phyloP scores from a whole-genome alignment of 1,284 basidiomycete species.

The Irpex rosettiformis region DNA sequence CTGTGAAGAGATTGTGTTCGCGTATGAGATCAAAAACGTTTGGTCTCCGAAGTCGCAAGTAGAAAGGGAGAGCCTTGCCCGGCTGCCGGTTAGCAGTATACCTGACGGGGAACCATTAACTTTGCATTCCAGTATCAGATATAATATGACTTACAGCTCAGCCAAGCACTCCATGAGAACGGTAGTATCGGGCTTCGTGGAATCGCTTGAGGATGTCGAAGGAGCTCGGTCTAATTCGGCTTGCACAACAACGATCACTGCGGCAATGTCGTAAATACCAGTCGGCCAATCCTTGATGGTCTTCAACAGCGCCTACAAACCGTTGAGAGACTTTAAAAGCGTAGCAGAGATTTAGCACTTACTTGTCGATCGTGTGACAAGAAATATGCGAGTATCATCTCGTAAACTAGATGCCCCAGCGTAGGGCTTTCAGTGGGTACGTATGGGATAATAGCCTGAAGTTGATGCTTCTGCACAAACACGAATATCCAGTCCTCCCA shows the following conservation, averaged over 20 bases:
- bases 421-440: conserved; percentile 84
- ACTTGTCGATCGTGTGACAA: conserved; percentile 77
- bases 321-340: background rate
- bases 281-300: conserved; percentile 89
- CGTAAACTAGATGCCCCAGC: conserved; percentile 85
- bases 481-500: conserved; percentile 98
- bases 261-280: conserved; percentile 85
- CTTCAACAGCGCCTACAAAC: conserved; percentile 60
- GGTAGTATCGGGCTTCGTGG: conserved; percentile 38
- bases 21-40: conserved; percentile 95
- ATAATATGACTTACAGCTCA: conserved; percentile 62
- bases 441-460: conserved; percentile 87
- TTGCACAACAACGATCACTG: conserved; percentile 86
- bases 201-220: conserved; percentile 38
- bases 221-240: conserved; percentile 72
- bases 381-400: conserved; percentile 92
- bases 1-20: conserved; percentile 93
- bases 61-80: conserved; percentile 90
- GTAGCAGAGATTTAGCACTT: conserved; percentile 20
- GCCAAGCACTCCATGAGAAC: conserved; percentile 90
- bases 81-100: conserved; percentile 88
- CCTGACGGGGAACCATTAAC: conserved; percentile 32
- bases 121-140: background rate
- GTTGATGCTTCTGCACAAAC: conserved; percentile 81
- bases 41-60: conserved; percentile 80